A percentile compares a stretch with the other conserved stretches of the same genome.
Evolutionary conservation across 1,284 basidiomycete species (phyloP).

Genomic region (Ganoderma meredithae): DNA sequence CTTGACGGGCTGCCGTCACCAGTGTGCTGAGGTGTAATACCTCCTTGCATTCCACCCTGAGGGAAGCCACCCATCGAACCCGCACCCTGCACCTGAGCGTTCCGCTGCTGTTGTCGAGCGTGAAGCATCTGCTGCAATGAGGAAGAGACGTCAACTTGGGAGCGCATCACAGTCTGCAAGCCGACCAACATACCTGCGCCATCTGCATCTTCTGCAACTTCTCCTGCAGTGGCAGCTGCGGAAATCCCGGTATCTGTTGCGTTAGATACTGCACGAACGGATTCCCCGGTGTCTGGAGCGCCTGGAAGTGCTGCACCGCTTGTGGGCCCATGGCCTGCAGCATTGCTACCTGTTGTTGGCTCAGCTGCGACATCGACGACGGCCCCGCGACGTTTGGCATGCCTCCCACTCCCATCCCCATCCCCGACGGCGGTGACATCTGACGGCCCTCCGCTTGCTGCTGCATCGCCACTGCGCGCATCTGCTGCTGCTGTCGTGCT

Average conservation of each 20-base stretch:
- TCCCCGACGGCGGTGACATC: slow-evolving; percentile 50
- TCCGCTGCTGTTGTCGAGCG: slow-evolving; percentile 25
- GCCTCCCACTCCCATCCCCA: slow-evolving; percentile 29
- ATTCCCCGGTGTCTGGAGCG: slow-evolving; percentile 63
- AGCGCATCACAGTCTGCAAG: not conserved
- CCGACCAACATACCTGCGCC: slow-evolving; percentile 54
- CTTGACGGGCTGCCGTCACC: slow-evolving; percentile 38
- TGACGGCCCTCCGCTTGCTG: slow-evolving; percentile 43
- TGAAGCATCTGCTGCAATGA: slow-evolving; percentile 5
- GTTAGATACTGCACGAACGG: slow-evolving; percentile 64
- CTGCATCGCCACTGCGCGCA: slow-evolving; percentile 45
- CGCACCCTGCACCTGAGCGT: slow-evolving; percentile 31
- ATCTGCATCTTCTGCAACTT: slow-evolving; percentile 66
- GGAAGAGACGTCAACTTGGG: too few relatives aligned
- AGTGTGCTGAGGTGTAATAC: slow-evolving; percentile 25
- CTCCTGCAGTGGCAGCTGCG: slow-evolving; percentile 53
- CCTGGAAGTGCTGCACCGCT: slow-evolving; percentile 53
- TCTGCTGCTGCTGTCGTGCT: slow-evolving; percentile 55
- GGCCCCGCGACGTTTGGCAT: slow-evolving; percentile 34
- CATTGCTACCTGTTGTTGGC: slow-evolving; percentile 31
- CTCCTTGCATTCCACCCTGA: slow-evolving; percentile 31
- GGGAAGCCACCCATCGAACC: slow-evolving; percentile 32
- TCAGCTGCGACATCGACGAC: slow-evolving; percentile 32
- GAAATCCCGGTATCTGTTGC: slow-evolving; percentile 60
- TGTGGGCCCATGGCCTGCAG: slow-evolving; percentile 42